Evolutionary conservation across 306 rosid species (phyloP).

Genomic region (Cercis canadensis): DNA sequence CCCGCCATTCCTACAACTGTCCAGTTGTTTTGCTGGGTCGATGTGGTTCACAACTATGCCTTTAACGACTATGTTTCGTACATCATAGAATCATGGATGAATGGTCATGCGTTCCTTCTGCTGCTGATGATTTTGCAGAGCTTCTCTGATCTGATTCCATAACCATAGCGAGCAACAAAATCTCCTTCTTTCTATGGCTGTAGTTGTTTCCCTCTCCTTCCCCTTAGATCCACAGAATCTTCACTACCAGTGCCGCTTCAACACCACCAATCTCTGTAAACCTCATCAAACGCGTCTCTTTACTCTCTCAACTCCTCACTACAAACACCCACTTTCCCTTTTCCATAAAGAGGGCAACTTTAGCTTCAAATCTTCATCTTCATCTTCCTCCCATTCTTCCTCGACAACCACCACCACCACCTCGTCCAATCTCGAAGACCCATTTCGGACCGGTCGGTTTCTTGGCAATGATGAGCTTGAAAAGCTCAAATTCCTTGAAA

Average conservation of each 20-base stretch:
- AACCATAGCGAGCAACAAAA: neutral
- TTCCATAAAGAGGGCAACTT: conserved; percentile 14
- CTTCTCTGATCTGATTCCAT: neutral
- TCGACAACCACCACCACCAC: conserved; percentile 24
- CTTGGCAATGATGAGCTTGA: conserved; percentile 64
- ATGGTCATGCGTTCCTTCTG: neutral
- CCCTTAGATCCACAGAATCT: conserved; percentile 54
- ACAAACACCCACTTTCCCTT: conserved; percentile 40
- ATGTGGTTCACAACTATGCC: neutral
- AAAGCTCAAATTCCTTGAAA: conserved; percentile 58
- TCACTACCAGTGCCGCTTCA: conserved; percentile 32
- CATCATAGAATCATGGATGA: neutral
- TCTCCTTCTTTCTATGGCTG: conserved; percentile 57
- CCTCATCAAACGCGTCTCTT: conserved; percentile 40
- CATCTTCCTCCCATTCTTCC: conserved; percentile 43
- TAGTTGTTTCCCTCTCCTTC: conserved; percentile 54
- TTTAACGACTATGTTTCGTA: neutral
- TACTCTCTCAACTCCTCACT: conserved; percentile 26
- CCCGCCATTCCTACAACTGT: neutral
- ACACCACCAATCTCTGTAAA: conserved; percentile 21
- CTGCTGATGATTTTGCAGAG: neutral
- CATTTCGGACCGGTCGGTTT: conserved; percentile 66
- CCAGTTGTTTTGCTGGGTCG: neutral
- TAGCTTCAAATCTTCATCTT: conserved; percentile 59
- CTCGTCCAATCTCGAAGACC: conserved; percentile 48